Base-by-base conservation (phyloP, 2,329 filamentous ascomycete genomes). In the Xylariaceae sp. region DNA sequence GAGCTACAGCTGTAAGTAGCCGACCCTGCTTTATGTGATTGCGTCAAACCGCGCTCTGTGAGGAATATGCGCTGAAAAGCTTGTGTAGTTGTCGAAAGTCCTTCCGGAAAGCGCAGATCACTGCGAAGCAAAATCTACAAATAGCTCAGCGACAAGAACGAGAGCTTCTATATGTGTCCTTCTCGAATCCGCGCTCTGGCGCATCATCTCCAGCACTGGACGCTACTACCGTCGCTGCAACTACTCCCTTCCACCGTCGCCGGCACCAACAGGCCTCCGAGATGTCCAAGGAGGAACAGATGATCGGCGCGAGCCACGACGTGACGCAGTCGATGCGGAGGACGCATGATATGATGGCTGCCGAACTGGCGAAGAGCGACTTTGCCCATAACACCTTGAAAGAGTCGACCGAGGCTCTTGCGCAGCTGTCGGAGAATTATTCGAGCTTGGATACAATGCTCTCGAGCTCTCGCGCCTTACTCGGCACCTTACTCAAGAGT, bases 381-480 rank as follows among this genome's bases (percentile, higher is more conserved):
- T 97, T 95, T 68, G 92, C 92, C 16, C 87, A 94, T 64, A 87
- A 95, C 70, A 95, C 91, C 1, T 79, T 99, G 63, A 85, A 86
- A 57, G 86, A 94, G 74, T 92, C 87, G 1, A 92, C 89, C 6
- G 86, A 84, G 9, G 90, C 92, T 10, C 80, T 99, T n/a, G 80
- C 81, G 49, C 83, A 89, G 59, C 80, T 99, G 1, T 84, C 87
- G 3, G 87, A 95, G 64, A 87, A 83, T 36, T 99, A 99, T 72
- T 84, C 79, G 18, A 84, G 84, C 47, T 81, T 97, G 5, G 89
- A 92, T 63, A 81, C 82, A 12, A 80, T 96, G 67, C 78, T 99
- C 36, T 78, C 81, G 2, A 87, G 82, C 53, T 92, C 88, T 43
- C 81, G 83, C 60, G 85, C 85, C 51, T 76, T 99, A 16, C 81